Conservation (phyloP, 2,329 filamentous ascomycete species). For the Clarireedia hainanense region DNA sequence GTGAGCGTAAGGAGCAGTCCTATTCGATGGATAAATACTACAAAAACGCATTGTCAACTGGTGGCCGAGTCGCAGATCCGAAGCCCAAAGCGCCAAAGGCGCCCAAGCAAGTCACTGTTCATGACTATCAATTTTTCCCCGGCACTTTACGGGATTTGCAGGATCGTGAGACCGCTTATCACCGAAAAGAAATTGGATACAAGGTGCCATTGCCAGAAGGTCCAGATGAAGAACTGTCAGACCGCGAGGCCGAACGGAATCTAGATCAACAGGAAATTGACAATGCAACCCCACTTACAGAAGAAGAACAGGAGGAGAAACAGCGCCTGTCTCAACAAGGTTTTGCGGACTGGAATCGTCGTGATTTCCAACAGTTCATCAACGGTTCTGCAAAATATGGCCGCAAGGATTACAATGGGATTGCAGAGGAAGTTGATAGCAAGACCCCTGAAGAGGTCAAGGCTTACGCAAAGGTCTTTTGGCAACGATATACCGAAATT, state of each 20-base stretch:
- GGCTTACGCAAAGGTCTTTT: conserved; percentile 90
- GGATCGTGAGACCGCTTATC: conserved; percentile 91
- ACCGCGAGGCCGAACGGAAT: conserved; percentile 80
- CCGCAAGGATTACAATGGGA: conserved; percentile 74
- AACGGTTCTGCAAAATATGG: conserved; percentile 93
- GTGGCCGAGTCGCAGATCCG: conserved; percentile 68
- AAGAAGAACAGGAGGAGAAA: conserved; percentile 86
- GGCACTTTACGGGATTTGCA: conserved; percentile 77
- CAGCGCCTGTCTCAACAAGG: conserved; percentile 72
- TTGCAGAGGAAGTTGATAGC: conserved; percentile 83
- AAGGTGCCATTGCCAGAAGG: conserved; percentile 87
- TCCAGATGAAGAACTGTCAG: conserved; percentile 75
- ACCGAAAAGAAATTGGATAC: conserved; percentile 92
- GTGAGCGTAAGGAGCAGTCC: conserved; percentile 94
- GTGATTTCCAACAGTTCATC: conserved; percentile 97
- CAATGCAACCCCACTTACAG: conserved; percentile 77
- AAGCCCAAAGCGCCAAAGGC: conserved; percentile 95
- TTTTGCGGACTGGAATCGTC: conserved; percentile 90
- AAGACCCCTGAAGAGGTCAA: conserved; percentile 82
- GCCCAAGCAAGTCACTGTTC: conserved; percentile 83
- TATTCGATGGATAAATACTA: conserved; percentile 99
- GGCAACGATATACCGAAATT: conserved; percentile 90
- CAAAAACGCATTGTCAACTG: conserved; percentile 76
- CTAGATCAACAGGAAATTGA: conserved; percentile 90
- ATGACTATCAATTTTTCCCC: conserved; percentile 98